These are phyloP conservation scores for Lepiota brunneoincarnata DNA, from an alignment of 768 basidiomycete species.

Conservation along the genomic window DNA sequence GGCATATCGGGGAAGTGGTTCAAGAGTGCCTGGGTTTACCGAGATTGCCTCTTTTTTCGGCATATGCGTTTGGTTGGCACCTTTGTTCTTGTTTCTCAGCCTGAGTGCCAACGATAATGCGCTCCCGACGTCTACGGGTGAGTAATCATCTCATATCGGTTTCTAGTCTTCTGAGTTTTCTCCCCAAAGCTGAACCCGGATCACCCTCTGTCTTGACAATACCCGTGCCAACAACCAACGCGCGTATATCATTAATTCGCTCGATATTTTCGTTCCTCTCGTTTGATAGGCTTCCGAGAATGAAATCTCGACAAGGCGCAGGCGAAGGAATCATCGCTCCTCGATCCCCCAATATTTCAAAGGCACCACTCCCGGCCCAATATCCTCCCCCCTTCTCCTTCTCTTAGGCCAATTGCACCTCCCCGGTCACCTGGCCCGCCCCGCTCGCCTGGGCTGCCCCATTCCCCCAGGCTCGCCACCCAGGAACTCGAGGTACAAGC, in stretches of 20 bases:
- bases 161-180: neutral
- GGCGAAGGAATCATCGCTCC: constrained; percentile 75
- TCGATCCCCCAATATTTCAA: constrained; percentile 41
- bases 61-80: constrained; percentile 84
- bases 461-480: constrained; percentile 31
- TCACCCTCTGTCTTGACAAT: constrained; percentile 34
- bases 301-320: constrained; percentile 46
- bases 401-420: constrained; percentile 28
- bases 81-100: constrained; percentile 92
- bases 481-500: constrained; percentile 33
- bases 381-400: constrained; percentile 23
- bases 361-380: constrained; percentile 28
- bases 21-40: constrained; percentile 48
- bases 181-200: constrained; percentile 32
- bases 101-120: constrained; percentile 97
- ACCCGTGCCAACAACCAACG: constrained; percentile 15
- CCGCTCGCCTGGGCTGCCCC: constrained; percentile 24
- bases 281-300: constrained; percentile 34
- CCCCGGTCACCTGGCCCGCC: constrained; percentile 37
- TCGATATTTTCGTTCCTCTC: constrained; percentile 55
- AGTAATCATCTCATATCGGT: constrained; percentile 10
- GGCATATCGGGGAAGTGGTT: constrained; percentile 39
- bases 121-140: constrained; percentile 69
- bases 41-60: constrained; percentile 86
- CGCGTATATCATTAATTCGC: constrained; percentile 66